Evolutionary conservation across 192 early-diverging fungal genomes (phyloP), one percentile per base, ranked within the genome.

Genomic region (Linnemannia hyalina): DNA sequence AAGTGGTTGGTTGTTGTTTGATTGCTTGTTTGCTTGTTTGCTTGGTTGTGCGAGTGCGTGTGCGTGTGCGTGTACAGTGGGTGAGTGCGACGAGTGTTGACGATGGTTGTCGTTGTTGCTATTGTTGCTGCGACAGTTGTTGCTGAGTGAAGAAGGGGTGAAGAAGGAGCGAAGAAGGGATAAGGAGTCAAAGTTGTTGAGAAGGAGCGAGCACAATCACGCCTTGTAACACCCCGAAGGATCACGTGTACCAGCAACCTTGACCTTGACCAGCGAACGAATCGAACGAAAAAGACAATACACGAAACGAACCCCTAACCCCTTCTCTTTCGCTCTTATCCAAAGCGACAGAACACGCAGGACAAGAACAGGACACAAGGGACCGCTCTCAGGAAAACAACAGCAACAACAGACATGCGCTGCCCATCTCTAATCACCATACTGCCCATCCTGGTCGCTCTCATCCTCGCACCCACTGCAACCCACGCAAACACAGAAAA

Each of bases 401-500:
- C 8, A 15, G 54, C 15, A 52, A 32, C 29, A 65, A 57, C 9
- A 65, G 7, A 65, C 8, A 65, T 65, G 60, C n/a, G 26, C 26
- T 29, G 11, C 13, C 60, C 60, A 32, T 26, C 60, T 4, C 8
- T 32, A 11, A 26, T 75, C 38, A 70, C 73, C 18, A 38, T 57
- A 13, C n/a, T 84, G 69, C 36, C 70, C 29, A 40, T 82, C n/a
- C 26, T 69, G 49, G 49, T 52, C 49, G 49, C 11, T 35, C 69
- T 36, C 77, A 44, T 70, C 26, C n/a, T 29, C n/a, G 55, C 76
- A 11, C 69, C 73, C 6, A 46, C 68, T 0, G 35, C 29, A 29
- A n/a, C 77, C 26, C 44, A 54, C 47, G 83, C 83, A 42, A 85
- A 85, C 75, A 85, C 83, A 1, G 83, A 85, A 60, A 85, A 85